A percentile compares a stretch with the other conserved stretches of the same genome.
phyloP scores from a whole-genome alignment of 495 filamentous ascomycete genomes.

The Penicillium odoratum region DNA sequence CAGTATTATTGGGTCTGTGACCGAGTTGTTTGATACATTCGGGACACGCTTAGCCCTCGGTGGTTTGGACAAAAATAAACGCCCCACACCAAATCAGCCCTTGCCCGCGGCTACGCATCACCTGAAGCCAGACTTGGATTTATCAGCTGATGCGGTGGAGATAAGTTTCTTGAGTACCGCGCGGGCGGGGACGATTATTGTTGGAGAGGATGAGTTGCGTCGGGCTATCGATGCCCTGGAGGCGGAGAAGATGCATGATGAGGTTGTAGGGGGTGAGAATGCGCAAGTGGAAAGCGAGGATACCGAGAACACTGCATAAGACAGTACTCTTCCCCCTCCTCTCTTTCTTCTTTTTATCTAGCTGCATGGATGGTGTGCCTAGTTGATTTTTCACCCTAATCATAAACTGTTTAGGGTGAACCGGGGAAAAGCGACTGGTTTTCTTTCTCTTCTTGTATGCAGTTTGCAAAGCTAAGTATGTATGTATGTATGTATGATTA shows the following conservation, averaged over 20 bases:
- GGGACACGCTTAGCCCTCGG: constrained; percentile 14
- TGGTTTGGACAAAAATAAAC: constrained; percentile 12
- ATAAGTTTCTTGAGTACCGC: constrained; percentile 90
- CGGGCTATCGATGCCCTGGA: constrained; percentile 70
- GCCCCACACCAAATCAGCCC: constrained; percentile 8
- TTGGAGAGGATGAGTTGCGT: constrained; percentile 68
- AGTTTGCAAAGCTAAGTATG: neutral
- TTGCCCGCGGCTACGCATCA: constrained; percentile 27
- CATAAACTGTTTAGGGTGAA: neutral
- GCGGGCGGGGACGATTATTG: constrained; percentile 85
- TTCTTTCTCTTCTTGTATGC: neutral
- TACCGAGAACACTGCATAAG: neutral
- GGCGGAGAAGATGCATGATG: constrained; percentile 33
- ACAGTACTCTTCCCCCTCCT: neutral
- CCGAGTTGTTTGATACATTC: constrained; percentile 21
- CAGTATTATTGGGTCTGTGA: constrained; percentile 21
- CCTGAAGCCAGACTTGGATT: constrained; percentile 42
- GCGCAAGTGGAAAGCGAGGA: neutral
- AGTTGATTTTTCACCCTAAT: neutral
- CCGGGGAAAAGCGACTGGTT: neutral
- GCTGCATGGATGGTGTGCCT: neutral
- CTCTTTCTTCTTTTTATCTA: neutral
- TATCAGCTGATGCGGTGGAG: constrained; percentile 63
- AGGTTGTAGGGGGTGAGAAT: neutral
- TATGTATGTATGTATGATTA: constrained; percentile 5